Base-by-base conservation (phyloP, 202 grass and related monocot species). In the Setaria viridis region DNA sequence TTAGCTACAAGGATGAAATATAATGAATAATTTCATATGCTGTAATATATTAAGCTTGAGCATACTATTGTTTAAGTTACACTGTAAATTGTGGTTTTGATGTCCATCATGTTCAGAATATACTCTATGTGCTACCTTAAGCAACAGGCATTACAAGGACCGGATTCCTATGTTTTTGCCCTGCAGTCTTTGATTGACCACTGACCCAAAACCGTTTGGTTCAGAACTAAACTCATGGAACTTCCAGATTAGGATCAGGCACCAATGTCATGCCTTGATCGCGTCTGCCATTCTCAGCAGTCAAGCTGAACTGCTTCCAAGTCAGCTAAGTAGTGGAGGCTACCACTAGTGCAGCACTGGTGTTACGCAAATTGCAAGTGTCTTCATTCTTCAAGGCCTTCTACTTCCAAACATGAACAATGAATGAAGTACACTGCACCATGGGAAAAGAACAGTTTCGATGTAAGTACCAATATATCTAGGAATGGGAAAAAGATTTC, bases 241-340 rank as follows among this genome's bases (percentile, higher is more conserved):
- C 7, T n/a, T 72, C 14, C 8, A 63, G 25, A 32, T 87, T n/a
- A 79, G 62, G 35, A 80, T 76, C 75, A 87, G 29, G 10, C 47
- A 50, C 42, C 70, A 56, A 71, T 76, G 37, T 0, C 55, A 81
- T 65, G 55, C 41, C 39, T 67, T 74, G n/a, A 50, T 3, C 64
- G 70, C 57, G 56, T 76, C 13, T 56, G 43, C 17, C 34, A 54
- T 71, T 88, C 9, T 19, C 2, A 56, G 14, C 29, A 5, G 1
- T 67, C 53, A 80, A 80, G 66, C 46, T 76, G 19, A 80, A 47
- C 20, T 48, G 43, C 2, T 41, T 42, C 69, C 35, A 64, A 84
- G 17, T 80, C 54, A 55, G 42, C 6, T 16, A 53, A 34, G 2
- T 25, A 42, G n/a, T 65, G 71, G 70, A 70, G 62, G 46, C 14